These are phyloP conservation scores for Kodamaea laetipori DNA, from an alignment of 805 yeast species.

Conservation along the genomic window DNA sequence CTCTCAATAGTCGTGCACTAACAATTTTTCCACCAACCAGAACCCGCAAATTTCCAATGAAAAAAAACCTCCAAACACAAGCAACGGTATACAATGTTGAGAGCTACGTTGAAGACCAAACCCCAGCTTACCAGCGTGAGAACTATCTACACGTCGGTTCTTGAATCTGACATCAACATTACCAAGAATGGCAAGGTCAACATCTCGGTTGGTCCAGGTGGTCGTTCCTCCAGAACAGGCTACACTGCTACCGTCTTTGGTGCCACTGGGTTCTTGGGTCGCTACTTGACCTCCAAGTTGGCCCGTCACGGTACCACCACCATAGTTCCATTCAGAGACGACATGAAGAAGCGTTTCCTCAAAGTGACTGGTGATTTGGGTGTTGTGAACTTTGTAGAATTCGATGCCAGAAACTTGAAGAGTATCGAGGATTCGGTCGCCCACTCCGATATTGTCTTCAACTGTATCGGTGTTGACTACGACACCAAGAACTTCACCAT, in stretches of 20 bases:
- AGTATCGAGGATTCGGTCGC: slow-evolving; percentile 77
- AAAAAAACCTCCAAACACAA: slow-evolving; percentile 9
- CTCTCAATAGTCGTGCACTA: slow-evolving; percentile 2
- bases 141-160: slow-evolving; percentile 42
- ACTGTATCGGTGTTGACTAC: slow-evolving; percentile 75
- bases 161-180: slow-evolving; percentile 64
- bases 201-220: slow-evolving; percentile 73
- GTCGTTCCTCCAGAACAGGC: slow-evolving; percentile 83
- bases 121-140: slow-evolving; percentile 19
- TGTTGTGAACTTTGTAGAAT: slow-evolving; percentile 80
- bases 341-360: slow-evolving; percentile 71
- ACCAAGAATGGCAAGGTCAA: slow-evolving; percentile 76
- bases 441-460: slow-evolving; percentile 80
- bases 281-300: slow-evolving; percentile 66
- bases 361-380: slow-evolving; percentile 87
- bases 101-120: slow-evolving; percentile 13
- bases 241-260: slow-evolving; percentile 90
- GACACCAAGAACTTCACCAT: slow-evolving; percentile 77
- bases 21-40: slow-evolving; percentile 34
- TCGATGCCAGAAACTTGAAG: slow-evolving; percentile 75
- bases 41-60: slow-evolving; percentile 21
- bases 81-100: slow-evolving; percentile 15
- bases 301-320: slow-evolving; percentile 82
- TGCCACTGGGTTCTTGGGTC: slow-evolving; percentile 76
- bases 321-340: slow-evolving; percentile 81